Evolutionary conservation across 2,329 filamentous ascomycete genomes (phyloP), one percentile per base, ranked within the genome.

Genomic region (Fusarium keratoplasticum): DNA sequence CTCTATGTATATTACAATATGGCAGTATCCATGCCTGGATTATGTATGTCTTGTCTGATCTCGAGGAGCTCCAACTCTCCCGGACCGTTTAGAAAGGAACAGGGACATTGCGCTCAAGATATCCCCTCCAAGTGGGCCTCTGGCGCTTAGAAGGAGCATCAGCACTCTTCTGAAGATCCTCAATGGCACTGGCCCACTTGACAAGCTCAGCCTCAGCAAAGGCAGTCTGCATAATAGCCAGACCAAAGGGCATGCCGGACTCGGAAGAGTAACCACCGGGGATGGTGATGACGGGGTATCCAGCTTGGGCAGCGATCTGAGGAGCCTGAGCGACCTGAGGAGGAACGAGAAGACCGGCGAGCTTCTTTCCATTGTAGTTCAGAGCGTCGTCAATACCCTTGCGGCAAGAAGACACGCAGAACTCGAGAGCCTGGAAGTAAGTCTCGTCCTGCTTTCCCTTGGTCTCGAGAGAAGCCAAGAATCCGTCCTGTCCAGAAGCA

Each of bases 291-390:
- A 93, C 87, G 0, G 93, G 93, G 78, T 95, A 95, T 0, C 93
- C 92, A 6, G 93, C 93, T 82, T 95, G 92, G 0, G 93, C 93
- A 0, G 92, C 91, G 68, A 94, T 89, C 81, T 94, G 90, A 71
- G 90, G 90, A 5, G 89, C 89, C 80, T 93, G 91, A 0, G 88
- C 92, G 4, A 92, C 90, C 77, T 93, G 90, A 0, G 92, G 86
- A 6, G 93, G 93, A 0, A 94, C 91, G 2, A 95, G 84, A 3
- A 95, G 84, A 2, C 88, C 93, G 65, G 90, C 87, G 1, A 95
- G 83, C 22, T 81, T 83, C 57, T 78, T 80, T 5, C 83, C 83
- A 25, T 85, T 81, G 72, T 86, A 80, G 8, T 77, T 81, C 8
- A 95, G 84, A 3, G 92, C 93, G 13, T 89, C 89, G 76, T 95